Base-by-base conservation (phyloP, 2,329 filamentous ascomycete genomes). In the Fusarium aywerte region DNA sequence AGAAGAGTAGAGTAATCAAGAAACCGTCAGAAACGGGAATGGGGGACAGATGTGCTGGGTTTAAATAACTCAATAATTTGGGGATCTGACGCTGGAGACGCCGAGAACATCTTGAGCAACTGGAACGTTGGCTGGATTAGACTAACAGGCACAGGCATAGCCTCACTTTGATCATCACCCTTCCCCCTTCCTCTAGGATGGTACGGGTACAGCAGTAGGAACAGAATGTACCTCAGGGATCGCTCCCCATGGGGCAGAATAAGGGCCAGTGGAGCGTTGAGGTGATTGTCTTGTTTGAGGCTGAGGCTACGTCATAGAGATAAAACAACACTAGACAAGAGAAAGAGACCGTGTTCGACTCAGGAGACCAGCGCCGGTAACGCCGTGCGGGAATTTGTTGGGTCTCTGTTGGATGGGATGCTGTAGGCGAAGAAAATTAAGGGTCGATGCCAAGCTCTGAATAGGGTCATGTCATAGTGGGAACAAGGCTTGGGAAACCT, bases 221-320 rank as follows among this genome's bases (percentile, higher is more conserved):
- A n/a, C 7, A 36, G 13, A 23, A 43, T 29, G n/a, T 18, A 42
- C 40, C 58, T 40, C 58, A 43, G 44, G 43, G 27, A 50, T 42
- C 12, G 21, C 35, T 56, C 60, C 60, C 60, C 60, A 63, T 62
- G 60, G 60, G 60, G 57, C 56, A 50, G 60, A 40, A 63, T 43
- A 58, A 55, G 59, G 59, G 32, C 56, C 27, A 35, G 56, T 61
- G 56, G 56, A 56, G 36, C 44, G 53, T 44, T 36, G 27, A 45
- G 23, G 7, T 29, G 40, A 29, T 43, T 31, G 21, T 23, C 4
- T n/a, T 18, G 45, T 9, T 49, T 49, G 45, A 49, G 45, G 45
- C 45, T 49, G 45, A 49, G 45, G 12, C 32, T 49, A 49, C 45
- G 45, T 49, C 45, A 49, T 49, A 38, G 32, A 18, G 9, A 27